phyloP scores from a whole-genome alignment of 2,329 filamentous ascomycete species.

The Trichoderma guizhouense region DNA sequence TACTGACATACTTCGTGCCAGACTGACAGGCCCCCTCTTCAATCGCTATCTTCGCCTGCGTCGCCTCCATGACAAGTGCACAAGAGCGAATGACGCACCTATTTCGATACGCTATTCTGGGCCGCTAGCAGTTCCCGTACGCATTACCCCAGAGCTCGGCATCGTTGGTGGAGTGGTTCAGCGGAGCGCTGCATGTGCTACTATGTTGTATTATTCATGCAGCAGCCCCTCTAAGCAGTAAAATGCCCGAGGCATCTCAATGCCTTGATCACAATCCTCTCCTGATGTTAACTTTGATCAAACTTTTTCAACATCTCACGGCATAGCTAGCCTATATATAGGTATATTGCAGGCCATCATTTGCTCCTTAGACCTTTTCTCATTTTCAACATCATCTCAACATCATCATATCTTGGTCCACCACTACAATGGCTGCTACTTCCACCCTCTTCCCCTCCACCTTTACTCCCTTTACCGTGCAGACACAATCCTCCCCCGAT shows the following conservation, averaged over 20 bases:
- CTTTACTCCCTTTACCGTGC: slow-evolving; percentile 6
- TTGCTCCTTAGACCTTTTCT: neutral
- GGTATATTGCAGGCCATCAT: neutral
- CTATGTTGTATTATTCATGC: neutral
- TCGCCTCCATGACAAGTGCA: neutral
- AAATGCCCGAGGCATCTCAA: neutral
- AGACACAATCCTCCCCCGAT: neutral
- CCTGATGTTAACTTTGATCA: neutral
- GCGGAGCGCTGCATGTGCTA: neutral
- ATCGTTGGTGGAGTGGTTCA: neutral
- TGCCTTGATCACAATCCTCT: neutral
- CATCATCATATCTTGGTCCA: neutral
- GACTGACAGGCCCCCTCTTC: neutral
- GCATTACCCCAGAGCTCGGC: neutral
- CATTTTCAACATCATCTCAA: neutral
- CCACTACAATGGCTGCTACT: neutral
- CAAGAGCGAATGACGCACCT: neutral
- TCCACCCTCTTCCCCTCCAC: neutral
- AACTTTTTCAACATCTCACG: neutral
- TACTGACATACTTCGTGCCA: neutral
- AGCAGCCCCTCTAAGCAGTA: neutral
- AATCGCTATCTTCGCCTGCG: neutral
- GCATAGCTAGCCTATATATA: neutral
- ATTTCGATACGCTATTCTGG: neutral
- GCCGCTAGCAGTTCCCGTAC: neutral